phyloP scores from a whole-genome alignment of 2,329 filamentous ascomycete species.

The Pestalotiopsis sp. region DNA sequence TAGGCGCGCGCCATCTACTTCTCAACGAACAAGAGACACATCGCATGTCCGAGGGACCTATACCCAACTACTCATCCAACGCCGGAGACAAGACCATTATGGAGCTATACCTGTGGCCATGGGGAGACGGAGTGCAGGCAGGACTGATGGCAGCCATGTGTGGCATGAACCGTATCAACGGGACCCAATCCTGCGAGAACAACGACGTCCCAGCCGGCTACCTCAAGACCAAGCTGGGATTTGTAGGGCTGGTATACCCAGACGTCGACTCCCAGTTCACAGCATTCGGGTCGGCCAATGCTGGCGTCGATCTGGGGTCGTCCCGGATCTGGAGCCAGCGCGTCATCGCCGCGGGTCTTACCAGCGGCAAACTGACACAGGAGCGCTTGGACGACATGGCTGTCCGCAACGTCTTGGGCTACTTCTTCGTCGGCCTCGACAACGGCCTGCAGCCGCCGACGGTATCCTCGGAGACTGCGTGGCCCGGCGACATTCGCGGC shows the following conservation, averaged over 20 bases:
- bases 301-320: not conserved
- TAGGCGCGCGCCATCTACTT: slow-evolving; percentile 9
- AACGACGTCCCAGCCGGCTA: slow-evolving; percentile 20
- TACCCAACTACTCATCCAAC: slow-evolving; percentile 13
- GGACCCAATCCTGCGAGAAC: slow-evolving; percentile 25
- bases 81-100: slow-evolving; percentile 25
- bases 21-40: slow-evolving; percentile 19
- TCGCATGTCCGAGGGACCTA: not conserved
- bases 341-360: slow-evolving; percentile 5
- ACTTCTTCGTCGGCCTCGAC: slow-evolving; percentile 17
- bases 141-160: slow-evolving; percentile 26
- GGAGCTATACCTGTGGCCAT: slow-evolving; percentile 27
- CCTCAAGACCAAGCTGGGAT: slow-evolving; percentile 30
- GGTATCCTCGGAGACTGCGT: not conserved
- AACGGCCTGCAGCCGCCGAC: slow-evolving; percentile 12
- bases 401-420: slow-evolving; percentile 15
- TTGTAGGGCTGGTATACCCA: slow-evolving; percentile 18
- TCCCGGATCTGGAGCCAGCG: not conserved
- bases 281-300: not conserved
- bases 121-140: slow-evolving; percentile 19
- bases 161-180: slow-evolving; percentile 26
- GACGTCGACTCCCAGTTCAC: not conserved
- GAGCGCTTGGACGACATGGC: slow-evolving; percentile 20
- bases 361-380: slow-evolving; percentile 18
- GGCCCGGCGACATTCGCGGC: slow-evolving; percentile 15